phyloP scores from a whole-genome alignment of 257 asterid genomes.

The Primulina eburnea region DNA sequence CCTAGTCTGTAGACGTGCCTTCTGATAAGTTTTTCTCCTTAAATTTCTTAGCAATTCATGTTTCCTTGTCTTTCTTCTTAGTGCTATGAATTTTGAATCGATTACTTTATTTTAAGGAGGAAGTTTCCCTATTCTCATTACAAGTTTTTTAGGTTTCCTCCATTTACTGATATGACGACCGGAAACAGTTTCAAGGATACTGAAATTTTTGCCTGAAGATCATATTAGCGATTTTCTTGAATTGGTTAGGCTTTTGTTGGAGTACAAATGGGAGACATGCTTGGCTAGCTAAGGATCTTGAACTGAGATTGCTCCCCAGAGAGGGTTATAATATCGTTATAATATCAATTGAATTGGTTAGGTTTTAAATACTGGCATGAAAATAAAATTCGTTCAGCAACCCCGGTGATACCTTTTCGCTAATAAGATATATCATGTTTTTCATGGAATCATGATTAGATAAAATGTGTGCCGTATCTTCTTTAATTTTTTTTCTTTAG shows the following conservation, averaged over 20 bases:
- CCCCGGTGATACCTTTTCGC: neutral
- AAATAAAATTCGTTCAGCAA: neutral
- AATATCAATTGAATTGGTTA: neutral
- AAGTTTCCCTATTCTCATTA: conserved; percentile 5
- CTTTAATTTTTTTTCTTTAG: conserved; percentile 6
- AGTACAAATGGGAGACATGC: neutral
- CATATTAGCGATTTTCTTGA: neutral
- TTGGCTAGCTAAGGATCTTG: neutral
- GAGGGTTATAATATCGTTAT: neutral
- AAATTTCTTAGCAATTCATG: neutral
- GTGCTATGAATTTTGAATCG: neutral
- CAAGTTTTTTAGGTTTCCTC: neutral
- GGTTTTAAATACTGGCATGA: neutral
- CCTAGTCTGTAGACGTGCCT: conserved; percentile 10
- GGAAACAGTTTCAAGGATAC: conserved; percentile 14
- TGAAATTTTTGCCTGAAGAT: conserved; percentile 3
- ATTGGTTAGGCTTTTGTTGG: neutral
- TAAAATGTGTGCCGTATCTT: neutral
- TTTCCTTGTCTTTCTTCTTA: neutral
- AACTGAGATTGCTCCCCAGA: neutral
- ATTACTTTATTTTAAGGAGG: neutral
- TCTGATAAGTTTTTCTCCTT: conserved; percentile 2
- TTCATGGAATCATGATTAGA: conserved; percentile 11
- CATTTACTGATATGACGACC: neutral
- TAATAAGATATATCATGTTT: neutral